Evolutionary conservation across 2,329 filamentous ascomycete species (phyloP), one percentile per base, ranked within the genome.

Genomic region (Cyphellophora attinorum): DNA sequence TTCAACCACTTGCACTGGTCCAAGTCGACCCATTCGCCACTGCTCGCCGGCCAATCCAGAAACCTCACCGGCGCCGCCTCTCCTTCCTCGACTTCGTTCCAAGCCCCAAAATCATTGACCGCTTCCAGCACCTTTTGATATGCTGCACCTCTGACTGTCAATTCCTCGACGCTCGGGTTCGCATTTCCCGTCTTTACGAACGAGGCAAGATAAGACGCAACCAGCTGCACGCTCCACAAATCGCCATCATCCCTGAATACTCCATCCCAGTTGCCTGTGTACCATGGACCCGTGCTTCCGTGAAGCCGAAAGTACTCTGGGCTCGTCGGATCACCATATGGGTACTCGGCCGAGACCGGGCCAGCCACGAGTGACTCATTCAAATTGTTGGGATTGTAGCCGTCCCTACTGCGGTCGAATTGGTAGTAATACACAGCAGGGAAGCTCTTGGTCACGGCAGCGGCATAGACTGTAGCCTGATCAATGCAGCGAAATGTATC

Each of bases 401-500:
- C 67, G 37, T 64, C 61, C 45, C 70, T 72, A 0, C 67, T 68
- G 29, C 74, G 65, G 40, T 75, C 69, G 45, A 77, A 70, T 49
- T 76, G 69, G 53, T 78, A 79, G 50, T 67, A 76, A 50, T 70
- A 77, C 0, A 72, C 58, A 4, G 58, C 53, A 17, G 60, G 51
- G 47, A 76, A 69, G 0, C 65, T 62, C 3, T 56, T 53, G 11
- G 60, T 63, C 11, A 42, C 38, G 1, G 66, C 55, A 3, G 65
- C 71, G 0, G 68, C 60, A 47, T 67, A 68, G 5, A 67, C 67
- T 3, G 73, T 77, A 4, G 72, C 72, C 51, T 76, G 65, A 49
- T 75, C 70, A 33, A 72, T 56, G 50, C 74, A 79, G 37, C 72
- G 67, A 59, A 76, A 77, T 6, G 67, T 65, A 33, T 63, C 69